phyloP scores from a whole-genome alignment of 345 rosid species.

The Arabidopsis suecica region DNA sequence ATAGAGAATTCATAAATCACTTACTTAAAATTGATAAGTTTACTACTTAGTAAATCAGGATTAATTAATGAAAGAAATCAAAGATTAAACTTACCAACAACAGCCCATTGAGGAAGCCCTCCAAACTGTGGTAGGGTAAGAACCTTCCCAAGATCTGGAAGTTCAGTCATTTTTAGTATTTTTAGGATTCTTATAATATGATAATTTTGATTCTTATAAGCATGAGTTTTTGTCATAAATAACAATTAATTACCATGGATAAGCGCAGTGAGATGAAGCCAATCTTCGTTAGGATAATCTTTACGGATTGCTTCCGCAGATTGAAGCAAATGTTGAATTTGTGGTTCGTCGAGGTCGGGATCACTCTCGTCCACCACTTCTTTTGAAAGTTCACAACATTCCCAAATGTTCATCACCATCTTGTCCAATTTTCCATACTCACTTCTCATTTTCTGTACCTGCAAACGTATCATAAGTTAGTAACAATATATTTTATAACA shows the following conservation, averaged over 20 bases:
- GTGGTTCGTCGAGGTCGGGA: constrained; percentile 72
- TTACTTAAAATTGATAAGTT: neutral
- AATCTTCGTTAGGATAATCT: constrained; percentile 67
- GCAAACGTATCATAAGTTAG: neutral
- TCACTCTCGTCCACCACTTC: constrained; percentile 72
- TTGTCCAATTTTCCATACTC: constrained; percentile 58
- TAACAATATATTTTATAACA: neutral
- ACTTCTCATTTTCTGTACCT: constrained; percentile 58
- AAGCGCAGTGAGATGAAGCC: constrained; percentile 79
- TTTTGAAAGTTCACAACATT: constrained; percentile 69
- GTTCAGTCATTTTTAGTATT: constrained; percentile 1
- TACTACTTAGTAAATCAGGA: neutral
- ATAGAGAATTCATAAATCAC: neutral
- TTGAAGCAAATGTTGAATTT: constrained; percentile 72
- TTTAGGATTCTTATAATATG: neutral
- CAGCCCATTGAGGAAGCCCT: constrained; percentile 70
- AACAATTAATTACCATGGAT: constrained; percentile 56
- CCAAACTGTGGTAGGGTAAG: constrained; percentile 66
- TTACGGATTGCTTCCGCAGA: constrained; percentile 71
- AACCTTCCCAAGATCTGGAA: constrained; percentile 72
- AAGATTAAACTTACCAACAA: constrained; percentile 51
- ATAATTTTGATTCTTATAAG: neutral
- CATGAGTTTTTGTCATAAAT: neutral
- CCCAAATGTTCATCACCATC: constrained; percentile 69
- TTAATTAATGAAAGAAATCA: neutral